These are phyloP conservation scores for Prototheca wickerhamii DNA, from an alignment of 163 green algal genomes.

Conservation along the genomic window DNA sequence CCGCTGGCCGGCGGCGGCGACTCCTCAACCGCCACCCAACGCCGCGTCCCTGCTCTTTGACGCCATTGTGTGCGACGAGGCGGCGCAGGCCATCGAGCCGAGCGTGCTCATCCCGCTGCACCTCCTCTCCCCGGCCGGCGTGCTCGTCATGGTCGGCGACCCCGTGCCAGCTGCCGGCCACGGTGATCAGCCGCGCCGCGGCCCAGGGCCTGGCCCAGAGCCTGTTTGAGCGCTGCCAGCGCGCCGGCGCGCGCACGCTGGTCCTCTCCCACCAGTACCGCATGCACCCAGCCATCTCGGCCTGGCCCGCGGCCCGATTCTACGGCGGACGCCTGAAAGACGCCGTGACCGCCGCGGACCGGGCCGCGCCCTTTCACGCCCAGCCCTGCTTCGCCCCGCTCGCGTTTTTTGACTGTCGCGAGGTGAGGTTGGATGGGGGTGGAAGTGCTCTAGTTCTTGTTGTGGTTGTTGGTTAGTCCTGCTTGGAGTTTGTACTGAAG, in stretches of 20 bases:
- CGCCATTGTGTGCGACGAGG: constrained; percentile 83
- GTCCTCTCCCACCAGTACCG: constrained; percentile 63
- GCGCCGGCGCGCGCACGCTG: constrained; percentile 10
- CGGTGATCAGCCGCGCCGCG: constrained; percentile 58
- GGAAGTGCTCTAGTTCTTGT: not conserved
- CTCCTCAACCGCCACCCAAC: too few species aligned
- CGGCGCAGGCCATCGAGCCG: constrained; percentile 62
- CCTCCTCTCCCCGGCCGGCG: constrained; percentile 42
- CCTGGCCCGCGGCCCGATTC: constrained; percentile 61
- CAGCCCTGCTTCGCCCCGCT: constrained; percentile 33
- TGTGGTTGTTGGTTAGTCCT: constrained; percentile 3
- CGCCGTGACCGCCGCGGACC: constrained; percentile 11
- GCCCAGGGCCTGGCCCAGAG: constrained; percentile 42
- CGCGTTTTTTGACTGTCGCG: constrained; percentile 38
- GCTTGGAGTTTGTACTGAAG: constrained; percentile 1
- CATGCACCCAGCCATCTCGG: constrained; percentile 72
- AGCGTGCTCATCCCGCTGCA: constrained; percentile 69
- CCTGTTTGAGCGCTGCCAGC: constrained; percentile 72
- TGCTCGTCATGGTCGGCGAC: constrained; percentile 75
- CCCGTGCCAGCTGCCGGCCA: constrained; percentile 78
- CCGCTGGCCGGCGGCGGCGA: too few species aligned
- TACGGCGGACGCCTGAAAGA: constrained; percentile 70
- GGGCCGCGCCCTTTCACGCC: constrained; percentile 35
- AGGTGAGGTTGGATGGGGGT: constrained; percentile 1
- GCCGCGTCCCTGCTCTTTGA: too few species aligned